Evolutionary conservation across 768 basidiomycete genomes (phyloP).

Genomic region (Paxillus rubicundulus): DNA sequence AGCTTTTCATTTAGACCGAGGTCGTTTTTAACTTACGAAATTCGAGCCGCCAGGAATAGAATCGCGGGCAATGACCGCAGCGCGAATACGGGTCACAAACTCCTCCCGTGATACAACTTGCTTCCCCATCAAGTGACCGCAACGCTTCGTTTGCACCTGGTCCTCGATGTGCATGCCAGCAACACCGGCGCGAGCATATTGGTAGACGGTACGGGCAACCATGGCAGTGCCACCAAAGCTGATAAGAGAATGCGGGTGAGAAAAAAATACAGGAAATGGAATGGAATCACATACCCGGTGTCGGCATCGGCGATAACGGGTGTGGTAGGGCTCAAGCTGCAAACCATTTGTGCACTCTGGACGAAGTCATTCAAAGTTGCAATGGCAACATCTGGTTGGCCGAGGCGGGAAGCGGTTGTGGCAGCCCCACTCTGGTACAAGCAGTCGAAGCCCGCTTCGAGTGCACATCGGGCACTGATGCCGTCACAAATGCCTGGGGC

Average conservation of each 20-base stretch:
- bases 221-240: conserved; percentile 73
- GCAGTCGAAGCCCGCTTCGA: conserved; percentile 77
- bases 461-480: conserved; percentile 74
- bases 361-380: conserved; percentile 78
- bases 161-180: conserved; percentile 80
- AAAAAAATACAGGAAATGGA: conserved; percentile 13
- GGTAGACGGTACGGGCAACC: conserved; percentile 72
- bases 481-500: conserved; percentile 81
- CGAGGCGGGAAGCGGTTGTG: conserved; percentile 75
- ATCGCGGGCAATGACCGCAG: conserved; percentile 75
- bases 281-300: conserved; percentile 50
- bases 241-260: neutral
- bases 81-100: conserved; percentile 69
- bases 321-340: conserved; percentile 56
- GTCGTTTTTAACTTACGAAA: conserved; percentile 45
- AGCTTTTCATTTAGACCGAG: neutral
- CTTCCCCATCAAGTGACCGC: conserved; percentile 78
- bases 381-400: conserved; percentile 77
- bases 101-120: conserved; percentile 80
- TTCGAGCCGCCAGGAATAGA: conserved; percentile 72
- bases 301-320: conserved; percentile 82
- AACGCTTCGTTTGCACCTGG: conserved; percentile 78
- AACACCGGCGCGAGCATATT: conserved; percentile 67
- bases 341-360: conserved; percentile 68
- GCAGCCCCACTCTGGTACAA: conserved; percentile 81